phyloP scores from a whole-genome alignment of 2,329 filamentous ascomycete genomes.

The Pezicula radicicola region DNA sequence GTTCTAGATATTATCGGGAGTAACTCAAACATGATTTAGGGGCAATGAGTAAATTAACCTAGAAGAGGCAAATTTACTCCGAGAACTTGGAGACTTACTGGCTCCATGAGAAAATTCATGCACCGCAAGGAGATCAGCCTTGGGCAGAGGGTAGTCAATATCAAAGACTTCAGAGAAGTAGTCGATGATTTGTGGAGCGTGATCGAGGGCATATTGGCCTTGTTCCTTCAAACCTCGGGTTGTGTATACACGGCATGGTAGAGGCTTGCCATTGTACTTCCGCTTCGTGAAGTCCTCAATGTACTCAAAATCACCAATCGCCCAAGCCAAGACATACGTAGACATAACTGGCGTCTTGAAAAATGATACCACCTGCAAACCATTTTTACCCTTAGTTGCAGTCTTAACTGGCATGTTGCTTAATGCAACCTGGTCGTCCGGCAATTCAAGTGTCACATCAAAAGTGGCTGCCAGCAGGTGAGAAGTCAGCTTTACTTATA shows the following conservation, averaged over 20 bases:
- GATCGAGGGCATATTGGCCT: constrained; percentile 83
- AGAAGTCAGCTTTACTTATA: too few relatives aligned
- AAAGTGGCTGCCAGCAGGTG: constrained; percentile 62
- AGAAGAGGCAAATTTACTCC: too few relatives aligned
- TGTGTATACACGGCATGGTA: constrained; percentile 94
- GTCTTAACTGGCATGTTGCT: constrained; percentile 94
- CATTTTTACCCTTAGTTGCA: constrained; percentile 54
- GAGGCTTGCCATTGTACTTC: constrained; percentile 84
- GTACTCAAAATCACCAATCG: constrained; percentile 95
- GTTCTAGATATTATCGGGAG: too few relatives aligned
- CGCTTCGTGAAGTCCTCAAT: constrained; percentile 88
- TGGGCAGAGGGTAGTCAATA: constrained; percentile 90
- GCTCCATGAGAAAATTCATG: constrained; percentile 81
- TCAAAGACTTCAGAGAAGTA: constrained; percentile 95
- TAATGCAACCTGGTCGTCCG: constrained; percentile 80
- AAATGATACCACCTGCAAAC: constrained; percentile 74
- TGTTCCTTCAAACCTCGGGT: constrained; percentile 93
- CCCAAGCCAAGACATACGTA: constrained; percentile 89
- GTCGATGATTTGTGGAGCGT: constrained; percentile 90
- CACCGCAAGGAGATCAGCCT: constrained; percentile 85
- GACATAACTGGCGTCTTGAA: constrained; percentile 88
- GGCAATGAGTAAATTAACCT: too few relatives aligned
- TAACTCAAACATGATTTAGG: too few relatives aligned
- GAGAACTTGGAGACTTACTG: too few relatives aligned
- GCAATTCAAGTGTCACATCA: constrained; percentile 89